Evolutionary conservation across 2,329 filamentous ascomycete genomes (phyloP).

Genomic region (Plenodomus biglobosus): DNA sequence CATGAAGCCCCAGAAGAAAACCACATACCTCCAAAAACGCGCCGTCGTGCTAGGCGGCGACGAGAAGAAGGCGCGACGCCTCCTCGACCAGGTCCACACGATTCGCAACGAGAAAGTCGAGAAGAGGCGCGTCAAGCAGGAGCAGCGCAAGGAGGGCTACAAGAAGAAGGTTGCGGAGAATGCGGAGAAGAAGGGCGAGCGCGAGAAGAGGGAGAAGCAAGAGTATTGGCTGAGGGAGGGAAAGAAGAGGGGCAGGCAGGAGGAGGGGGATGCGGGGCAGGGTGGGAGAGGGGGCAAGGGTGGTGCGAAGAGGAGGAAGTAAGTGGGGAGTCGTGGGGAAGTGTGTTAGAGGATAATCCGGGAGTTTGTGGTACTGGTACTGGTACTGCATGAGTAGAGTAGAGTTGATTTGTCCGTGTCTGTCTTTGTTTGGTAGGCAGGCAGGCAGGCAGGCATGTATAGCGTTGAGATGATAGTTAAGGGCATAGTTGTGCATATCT

Average conservation of each 20-base stretch:
- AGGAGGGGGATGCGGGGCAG: conserved; percentile 56
- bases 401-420: no score
- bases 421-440: no score
- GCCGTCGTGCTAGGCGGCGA: conserved; percentile 83
- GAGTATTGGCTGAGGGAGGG: conserved; percentile 94
- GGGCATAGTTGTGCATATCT: no score
- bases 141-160: conserved; percentile 55
- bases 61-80: conserved; percentile 82
- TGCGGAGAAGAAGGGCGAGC: neutral
- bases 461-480: no score
- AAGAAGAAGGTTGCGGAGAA: neutral
- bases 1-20: conserved; percentile 75
- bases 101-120: conserved; percentile 87
- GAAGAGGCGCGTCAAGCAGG: conserved; percentile 81
- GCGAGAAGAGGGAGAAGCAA: conserved; percentile 85
- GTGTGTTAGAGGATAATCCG: no score
- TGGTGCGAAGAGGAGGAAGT: conserved; percentile 36
- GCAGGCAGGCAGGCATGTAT: no score
- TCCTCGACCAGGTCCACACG: conserved; percentile 92
- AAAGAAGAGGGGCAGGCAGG: conserved; percentile 67
- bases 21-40: conserved; percentile 93
- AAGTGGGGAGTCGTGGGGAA: neutral
- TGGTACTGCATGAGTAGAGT: no score
- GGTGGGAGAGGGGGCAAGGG: conserved; percentile 42
- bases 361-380: no score